Percentiles rank a stretch among this genome's conserved stretches.
Evolutionary conservation across 208 protist genomes (phyloP).

Genomic region (Vickermania spadyakhi): DNA sequence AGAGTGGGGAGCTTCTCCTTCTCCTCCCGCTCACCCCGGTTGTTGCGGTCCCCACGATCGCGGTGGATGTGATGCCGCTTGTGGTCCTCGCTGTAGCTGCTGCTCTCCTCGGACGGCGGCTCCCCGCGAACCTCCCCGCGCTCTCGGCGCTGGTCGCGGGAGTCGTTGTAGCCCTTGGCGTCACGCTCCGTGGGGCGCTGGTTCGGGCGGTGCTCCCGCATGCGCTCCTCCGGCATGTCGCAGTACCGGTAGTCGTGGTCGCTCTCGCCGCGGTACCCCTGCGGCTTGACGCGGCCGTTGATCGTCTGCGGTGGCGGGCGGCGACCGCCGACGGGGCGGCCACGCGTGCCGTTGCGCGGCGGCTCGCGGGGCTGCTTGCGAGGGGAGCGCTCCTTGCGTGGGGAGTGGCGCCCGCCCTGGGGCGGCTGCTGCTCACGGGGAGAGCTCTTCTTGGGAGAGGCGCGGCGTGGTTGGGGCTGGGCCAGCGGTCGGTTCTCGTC

Average conservation of each 20-base stretch:
- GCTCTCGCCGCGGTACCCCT: not conserved
- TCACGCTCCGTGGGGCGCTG: constrained; percentile 12
- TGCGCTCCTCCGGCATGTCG: constrained; percentile 8
- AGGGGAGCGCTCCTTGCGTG: not conserved
- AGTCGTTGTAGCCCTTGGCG: constrained; percentile 27
- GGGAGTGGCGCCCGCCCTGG: not conserved
- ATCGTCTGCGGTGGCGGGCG: not conserved
- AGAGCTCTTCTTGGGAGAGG: not conserved
- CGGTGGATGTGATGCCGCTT: not conserved
- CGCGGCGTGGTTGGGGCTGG: not conserved
- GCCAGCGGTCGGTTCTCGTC: not conserved
- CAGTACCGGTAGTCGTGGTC: constrained; percentile 17
- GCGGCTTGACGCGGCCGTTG: not conserved
- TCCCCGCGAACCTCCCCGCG: not conserved
- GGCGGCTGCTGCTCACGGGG: not conserved
- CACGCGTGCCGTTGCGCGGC: not conserved
- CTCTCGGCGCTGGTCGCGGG: not conserved
- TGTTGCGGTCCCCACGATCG: not conserved
- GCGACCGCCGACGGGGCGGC: not conserved
- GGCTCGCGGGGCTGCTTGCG: not conserved
- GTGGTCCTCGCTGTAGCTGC: not conserved
- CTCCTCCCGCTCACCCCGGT: not conserved
- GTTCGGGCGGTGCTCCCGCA: constrained; percentile 14
- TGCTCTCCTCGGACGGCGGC: not conserved
- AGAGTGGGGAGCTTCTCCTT: not conserved